A percentile compares a stretch with the other conserved stretches of the same genome.
These are phyloP conservation scores for Lachnellula willkommii DNA, from an alignment of 2,329 filamentous ascomycete species.

Conservation along the genomic window DNA sequence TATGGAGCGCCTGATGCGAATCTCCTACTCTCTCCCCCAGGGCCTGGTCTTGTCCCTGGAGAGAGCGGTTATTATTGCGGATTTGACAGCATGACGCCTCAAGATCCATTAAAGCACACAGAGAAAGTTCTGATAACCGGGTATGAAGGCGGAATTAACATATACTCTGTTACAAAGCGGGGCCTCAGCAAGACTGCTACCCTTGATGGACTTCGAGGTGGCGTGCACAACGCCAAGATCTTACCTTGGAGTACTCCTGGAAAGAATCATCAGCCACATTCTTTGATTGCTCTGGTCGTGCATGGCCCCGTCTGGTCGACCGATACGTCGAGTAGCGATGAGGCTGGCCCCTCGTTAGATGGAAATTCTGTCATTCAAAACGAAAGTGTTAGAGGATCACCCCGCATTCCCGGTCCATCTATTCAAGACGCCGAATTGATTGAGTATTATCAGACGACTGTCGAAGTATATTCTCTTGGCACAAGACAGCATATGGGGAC, in stretches of 20 bases:
- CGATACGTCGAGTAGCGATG: conserved; percentile 20
- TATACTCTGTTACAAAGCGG: conserved; percentile 67
- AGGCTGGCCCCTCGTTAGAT: conserved; percentile 18
- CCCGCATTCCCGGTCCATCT: conserved; percentile 35
- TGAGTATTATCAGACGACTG: conserved; percentile 74
- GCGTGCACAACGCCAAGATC: conserved; percentile 77
- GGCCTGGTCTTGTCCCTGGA: conserved; percentile 54
- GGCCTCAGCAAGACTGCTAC: conserved; percentile 65
- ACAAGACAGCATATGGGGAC: conserved; percentile 68
- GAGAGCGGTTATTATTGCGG: conserved; percentile 73
- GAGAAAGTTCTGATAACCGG: conserved; percentile 71
- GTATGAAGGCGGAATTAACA: conserved; percentile 72
- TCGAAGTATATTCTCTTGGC: conserved; percentile 81
- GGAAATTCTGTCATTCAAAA: conserved; percentile 13
- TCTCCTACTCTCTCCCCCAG: conserved; percentile 45
- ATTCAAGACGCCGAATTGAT: conserved; percentile 35
- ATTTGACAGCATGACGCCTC: conserved; percentile 61
- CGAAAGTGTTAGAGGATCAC: conserved; percentile 27
- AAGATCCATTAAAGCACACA: conserved; percentile 27
- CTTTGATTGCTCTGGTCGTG: conserved; percentile 72
- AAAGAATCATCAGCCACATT: conserved; percentile 54
- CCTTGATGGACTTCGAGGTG: conserved; percentile 72
- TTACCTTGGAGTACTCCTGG: conserved; percentile 60
- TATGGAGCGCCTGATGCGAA: conserved; percentile 72
- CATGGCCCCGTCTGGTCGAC: conserved; percentile 63